Percentiles rank a stretch among this genome's conserved stretches.
Conservation (phyloP, 768 basidiomycete species). For the Tylopilus felleus region DNA sequence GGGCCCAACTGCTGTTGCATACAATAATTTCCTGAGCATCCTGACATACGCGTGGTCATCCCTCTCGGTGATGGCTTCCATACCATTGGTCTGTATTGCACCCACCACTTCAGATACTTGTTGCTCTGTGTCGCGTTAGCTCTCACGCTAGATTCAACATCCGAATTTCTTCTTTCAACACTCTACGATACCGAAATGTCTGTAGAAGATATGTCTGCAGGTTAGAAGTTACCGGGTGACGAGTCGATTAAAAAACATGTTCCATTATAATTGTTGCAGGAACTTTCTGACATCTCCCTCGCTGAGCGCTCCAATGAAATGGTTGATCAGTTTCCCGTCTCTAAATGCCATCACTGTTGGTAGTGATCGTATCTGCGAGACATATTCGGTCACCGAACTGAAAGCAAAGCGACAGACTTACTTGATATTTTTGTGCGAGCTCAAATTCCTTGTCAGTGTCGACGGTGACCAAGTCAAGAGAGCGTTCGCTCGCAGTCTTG, state of each 20-base stretch:
- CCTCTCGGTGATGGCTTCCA: background rate
- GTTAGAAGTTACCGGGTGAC: background rate
- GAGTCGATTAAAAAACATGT: background rate
- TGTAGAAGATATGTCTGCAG: background rate
- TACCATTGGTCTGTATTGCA: slow-evolving; percentile 18
- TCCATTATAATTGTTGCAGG: slow-evolving; percentile 37
- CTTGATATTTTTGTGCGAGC: slow-evolving; percentile 53
- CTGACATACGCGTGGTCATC: slow-evolving; percentile 1
- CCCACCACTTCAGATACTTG: slow-evolving; percentile 5
- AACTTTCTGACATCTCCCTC: slow-evolving; percentile 44
- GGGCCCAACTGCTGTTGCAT: slow-evolving; percentile 53
- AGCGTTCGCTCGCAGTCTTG: slow-evolving; percentile 50
- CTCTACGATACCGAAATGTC: slow-evolving; percentile 11
- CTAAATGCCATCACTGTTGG: slow-evolving; percentile 80
- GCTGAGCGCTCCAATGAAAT: slow-evolving; percentile 61
- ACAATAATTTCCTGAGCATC: slow-evolving; percentile 38
- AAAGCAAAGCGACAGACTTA: slow-evolving; percentile 2
- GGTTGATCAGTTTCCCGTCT: slow-evolving; percentile 52
- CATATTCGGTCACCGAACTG: background rate
- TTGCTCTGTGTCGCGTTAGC: slow-evolving; percentile 9
- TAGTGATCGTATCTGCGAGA: slow-evolving; percentile 59
- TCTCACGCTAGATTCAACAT: slow-evolving; percentile 5
- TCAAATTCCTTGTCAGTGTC: slow-evolving; percentile 53
- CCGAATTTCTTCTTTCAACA: background rate
- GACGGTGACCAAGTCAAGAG: slow-evolving; percentile 71